phyloP scores from a whole-genome alignment of 768 basidiomycete genomes.

The Rubroboletus satanas region DNA sequence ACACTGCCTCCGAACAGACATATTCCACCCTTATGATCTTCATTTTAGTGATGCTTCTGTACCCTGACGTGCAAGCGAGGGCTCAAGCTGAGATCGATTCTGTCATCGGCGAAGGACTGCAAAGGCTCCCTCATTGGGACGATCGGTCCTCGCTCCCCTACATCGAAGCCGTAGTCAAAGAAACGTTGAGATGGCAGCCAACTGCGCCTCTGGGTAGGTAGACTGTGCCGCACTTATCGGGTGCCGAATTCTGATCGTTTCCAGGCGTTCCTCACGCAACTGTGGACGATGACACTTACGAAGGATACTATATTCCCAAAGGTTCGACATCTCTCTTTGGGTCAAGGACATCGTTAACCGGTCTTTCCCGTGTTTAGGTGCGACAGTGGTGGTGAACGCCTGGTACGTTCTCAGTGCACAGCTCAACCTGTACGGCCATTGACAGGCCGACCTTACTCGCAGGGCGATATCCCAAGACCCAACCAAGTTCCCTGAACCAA shows the following conservation, averaged over 20 bases:
- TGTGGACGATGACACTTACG: constrained; percentile 40
- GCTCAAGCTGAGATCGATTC: constrained; percentile 20
- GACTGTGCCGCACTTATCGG: not conserved
- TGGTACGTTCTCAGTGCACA: constrained; percentile 9
- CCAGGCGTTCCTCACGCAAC: constrained; percentile 31
- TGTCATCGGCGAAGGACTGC: constrained; percentile 15
- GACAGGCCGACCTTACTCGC: not conserved
- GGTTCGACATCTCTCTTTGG: constrained; percentile 29
- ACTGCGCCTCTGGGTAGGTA: constrained; percentile 9
- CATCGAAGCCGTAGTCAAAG: constrained; percentile 21
- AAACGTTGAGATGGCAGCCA: constrained; percentile 26
- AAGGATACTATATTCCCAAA: constrained; percentile 49
- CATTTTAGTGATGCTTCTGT: constrained; percentile 24
- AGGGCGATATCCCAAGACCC: constrained; percentile 38
- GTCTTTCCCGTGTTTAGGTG: constrained; percentile 6
- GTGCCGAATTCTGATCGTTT: not conserved
- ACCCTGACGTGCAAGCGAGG: constrained; percentile 23
- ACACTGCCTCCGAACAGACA: constrained; percentile 14
- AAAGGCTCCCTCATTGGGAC: constrained; percentile 20
- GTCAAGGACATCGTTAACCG: not conserved
- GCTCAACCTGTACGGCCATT: not conserved
- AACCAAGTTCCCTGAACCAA: constrained; percentile 36
- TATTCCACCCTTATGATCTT: constrained; percentile 19
- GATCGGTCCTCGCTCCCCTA: constrained; percentile 20
- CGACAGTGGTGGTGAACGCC: constrained; percentile 19